Conservation (phyloP, 139 green algal genomes). For the Coelastrella sp. region DNA sequence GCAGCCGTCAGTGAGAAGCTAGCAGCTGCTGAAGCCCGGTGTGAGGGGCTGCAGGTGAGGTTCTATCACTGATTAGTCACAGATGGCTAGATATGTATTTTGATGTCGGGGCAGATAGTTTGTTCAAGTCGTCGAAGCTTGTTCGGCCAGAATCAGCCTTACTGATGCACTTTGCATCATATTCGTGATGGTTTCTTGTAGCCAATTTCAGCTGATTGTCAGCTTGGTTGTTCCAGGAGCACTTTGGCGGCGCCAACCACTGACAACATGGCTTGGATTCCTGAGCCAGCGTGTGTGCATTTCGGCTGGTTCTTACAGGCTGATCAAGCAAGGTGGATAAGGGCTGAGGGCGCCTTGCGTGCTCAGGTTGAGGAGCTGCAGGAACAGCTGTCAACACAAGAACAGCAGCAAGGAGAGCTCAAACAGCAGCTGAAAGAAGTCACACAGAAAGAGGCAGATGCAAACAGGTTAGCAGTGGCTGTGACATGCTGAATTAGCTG, state of each 20-base stretch:
- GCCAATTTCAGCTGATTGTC: no score
- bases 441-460: conserved; percentile 52
- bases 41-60: conserved; percentile 8
- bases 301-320: neutral
- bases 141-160: no score
- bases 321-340: conserved; percentile 18
- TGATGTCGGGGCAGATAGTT: no score
- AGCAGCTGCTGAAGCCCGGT: neutral
- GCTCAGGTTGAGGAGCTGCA: conserved; percentile 31
- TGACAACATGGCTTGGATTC: no score
- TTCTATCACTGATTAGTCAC: no score
- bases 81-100: no score
- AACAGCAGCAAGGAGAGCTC: conserved; percentile 9
- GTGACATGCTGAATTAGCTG: no score
- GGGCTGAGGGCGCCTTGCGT: conserved; percentile 6
- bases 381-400: conserved; percentile 15
- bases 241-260: no score
- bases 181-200: no score
- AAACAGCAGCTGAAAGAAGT: conserved; percentile 52
- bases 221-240: no score
- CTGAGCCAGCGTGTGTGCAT: neutral
- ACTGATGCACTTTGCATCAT: no score
- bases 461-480: conserved; percentile 26
- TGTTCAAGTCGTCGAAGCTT: no score
- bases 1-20: neutral